phyloP scores from a whole-genome alignment of 1,284 basidiomycete genomes.

The Hymenochaete sp. region DNA sequence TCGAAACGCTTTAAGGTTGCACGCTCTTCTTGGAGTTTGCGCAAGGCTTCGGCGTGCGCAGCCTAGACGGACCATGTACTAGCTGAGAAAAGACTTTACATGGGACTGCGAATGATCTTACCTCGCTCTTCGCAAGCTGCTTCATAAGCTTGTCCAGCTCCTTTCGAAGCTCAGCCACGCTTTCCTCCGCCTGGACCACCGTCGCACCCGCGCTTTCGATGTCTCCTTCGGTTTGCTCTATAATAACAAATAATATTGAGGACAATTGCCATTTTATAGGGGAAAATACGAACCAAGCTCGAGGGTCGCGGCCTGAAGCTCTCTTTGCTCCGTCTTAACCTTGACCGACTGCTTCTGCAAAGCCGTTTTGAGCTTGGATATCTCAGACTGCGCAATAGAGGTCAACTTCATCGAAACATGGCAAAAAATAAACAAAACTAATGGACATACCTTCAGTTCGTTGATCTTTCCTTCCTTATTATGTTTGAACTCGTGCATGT shows the following conservation, averaged over 20 bases:
- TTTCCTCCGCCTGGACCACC: constrained; percentile 52
- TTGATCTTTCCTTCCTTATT: constrained; percentile 97
- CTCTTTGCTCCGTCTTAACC: constrained; percentile 85
- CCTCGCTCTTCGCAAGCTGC: constrained; percentile 48
- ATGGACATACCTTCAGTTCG: constrained; percentile 69
- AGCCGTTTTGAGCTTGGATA: constrained; percentile 62
- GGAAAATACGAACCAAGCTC: constrained; percentile 57
- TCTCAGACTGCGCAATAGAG: constrained; percentile 11
- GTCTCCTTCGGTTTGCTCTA: constrained; percentile 82
- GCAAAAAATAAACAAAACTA: not conserved
- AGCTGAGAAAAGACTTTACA: constrained; percentile 2
- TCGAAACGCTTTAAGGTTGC: constrained; percentile 85
- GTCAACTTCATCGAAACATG: not conserved
- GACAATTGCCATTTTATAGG: not conserved
- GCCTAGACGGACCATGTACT: constrained; percentile 32
- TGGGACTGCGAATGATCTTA: constrained; percentile 24
- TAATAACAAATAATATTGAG: not conserved
- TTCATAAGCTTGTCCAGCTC: constrained; percentile 57
- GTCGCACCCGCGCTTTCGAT: constrained; percentile 53
- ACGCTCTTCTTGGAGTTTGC: constrained; percentile 72
- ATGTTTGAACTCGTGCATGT: constrained; percentile 98
- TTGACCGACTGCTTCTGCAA: constrained; percentile 73
- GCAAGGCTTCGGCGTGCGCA: constrained; percentile 55
- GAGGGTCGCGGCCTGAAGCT: constrained; percentile 78
- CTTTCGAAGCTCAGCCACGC: constrained; percentile 50